These are phyloP conservation scores for Xylariaceae sp. DNA, from an alignment of 2,329 filamentous ascomycete genomes.

Conservation along the genomic window DNA sequence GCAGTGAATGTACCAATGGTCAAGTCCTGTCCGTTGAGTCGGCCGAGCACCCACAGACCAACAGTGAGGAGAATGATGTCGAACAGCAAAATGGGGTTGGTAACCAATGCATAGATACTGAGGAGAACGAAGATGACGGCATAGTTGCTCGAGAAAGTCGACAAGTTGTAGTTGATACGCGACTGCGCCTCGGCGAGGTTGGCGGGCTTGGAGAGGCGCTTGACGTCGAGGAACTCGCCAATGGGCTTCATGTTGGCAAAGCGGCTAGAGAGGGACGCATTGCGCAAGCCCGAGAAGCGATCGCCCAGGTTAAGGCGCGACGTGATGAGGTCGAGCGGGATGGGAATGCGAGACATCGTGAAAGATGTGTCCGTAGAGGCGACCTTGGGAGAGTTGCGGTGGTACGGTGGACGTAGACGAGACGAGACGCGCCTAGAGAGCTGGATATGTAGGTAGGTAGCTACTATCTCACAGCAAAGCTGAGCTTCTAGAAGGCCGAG, in stretches of 20 bases:
- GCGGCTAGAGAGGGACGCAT: constrained; percentile 70
- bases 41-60: constrained; percentile 88
- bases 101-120: constrained; percentile 89
- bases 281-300: constrained; percentile 77
- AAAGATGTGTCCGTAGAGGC: constrained; percentile 1
- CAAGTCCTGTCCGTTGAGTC: constrained; percentile 81
- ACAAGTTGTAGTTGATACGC: constrained; percentile 93
- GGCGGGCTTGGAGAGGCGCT: constrained; percentile 87
- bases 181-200: constrained; percentile 89
- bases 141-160: constrained; percentile 98
- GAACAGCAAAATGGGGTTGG: constrained; percentile 80
- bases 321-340: constrained; percentile 86
- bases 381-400: constrained; percentile 1
- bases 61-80: constrained; percentile 83
- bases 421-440: background rate
- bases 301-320: constrained; percentile 82
- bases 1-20: constrained; percentile 78
- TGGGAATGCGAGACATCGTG: constrained; percentile 80
- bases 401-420: background rate
- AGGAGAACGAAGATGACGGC: constrained; percentile 89
- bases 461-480: background rate
- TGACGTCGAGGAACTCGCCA: constrained; percentile 91
- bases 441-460: background rate
- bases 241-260: constrained; percentile 91
- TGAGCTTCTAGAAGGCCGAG: background rate